Conservation (phyloP, 495 filamentous ascomycete genomes). For the Hamigera avellanea region DNA sequence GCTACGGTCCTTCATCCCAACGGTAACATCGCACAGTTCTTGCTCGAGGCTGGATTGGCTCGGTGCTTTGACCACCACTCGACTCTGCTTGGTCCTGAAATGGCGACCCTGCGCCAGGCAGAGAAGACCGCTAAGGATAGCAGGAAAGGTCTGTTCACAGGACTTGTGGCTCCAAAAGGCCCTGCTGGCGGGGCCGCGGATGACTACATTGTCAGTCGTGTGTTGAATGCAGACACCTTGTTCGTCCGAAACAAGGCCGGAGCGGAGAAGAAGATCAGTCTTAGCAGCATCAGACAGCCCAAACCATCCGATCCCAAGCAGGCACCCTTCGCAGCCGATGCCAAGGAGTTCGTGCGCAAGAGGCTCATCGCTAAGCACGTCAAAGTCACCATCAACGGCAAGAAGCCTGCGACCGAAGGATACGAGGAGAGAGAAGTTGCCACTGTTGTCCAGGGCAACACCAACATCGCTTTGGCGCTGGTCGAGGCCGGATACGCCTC, state of each 20-base stretch:
- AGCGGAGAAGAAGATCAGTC: conserved; percentile 74
- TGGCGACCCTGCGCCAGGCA: conserved; percentile 74
- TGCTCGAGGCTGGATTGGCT: conserved; percentile 79
- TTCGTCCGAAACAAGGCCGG: conserved; percentile 74
- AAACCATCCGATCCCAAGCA: conserved; percentile 73
- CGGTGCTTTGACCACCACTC: conserved; percentile 92
- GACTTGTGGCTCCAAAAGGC: conserved; percentile 52
- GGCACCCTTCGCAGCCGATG: conserved; percentile 77
- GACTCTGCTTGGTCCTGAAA: conserved; percentile 71
- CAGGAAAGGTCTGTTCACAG: conserved; percentile 66
- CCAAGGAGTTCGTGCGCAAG: conserved; percentile 93
- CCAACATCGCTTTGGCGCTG: conserved; percentile 73
- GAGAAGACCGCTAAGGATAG: conserved; percentile 73
- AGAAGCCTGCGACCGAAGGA: conserved; percentile 77
- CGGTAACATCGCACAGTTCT: conserved; percentile 80
- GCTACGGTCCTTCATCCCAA: conserved; percentile 72
- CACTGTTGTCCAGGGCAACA: conserved; percentile 69
- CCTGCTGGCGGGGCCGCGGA: conserved; percentile 41
- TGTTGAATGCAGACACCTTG: conserved; percentile 82
- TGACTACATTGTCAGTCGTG: conserved; percentile 73
- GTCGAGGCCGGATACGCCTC: conserved; percentile 89
- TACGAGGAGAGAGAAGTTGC: conserved; percentile 93
- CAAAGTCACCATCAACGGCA: conserved; percentile 74
- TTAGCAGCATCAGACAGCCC: conserved; percentile 88
- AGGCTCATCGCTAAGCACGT: conserved; percentile 93